Percentiles rank a stretch among this genome's conserved stretches.
Conservation (phyloP, 805 yeast genomes). For the Metschnikowia anglica region DNA sequence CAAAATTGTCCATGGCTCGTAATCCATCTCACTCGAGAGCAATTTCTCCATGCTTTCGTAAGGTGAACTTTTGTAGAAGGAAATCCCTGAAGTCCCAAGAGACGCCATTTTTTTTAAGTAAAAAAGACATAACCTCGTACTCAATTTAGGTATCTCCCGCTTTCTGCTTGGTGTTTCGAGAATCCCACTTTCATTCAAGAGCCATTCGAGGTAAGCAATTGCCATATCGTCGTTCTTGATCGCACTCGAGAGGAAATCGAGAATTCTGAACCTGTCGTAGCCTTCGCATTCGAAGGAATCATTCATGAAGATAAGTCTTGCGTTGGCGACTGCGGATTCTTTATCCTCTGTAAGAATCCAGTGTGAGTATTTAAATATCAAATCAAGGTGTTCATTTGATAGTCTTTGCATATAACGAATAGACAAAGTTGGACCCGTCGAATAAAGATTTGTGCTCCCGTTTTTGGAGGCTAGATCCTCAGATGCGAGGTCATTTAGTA, state of each 20-base stretch:
- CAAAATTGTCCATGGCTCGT: conserved; percentile 39
- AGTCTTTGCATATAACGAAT: conserved; percentile 60
- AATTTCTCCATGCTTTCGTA: conserved; percentile 36
- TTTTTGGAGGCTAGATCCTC: conserved; percentile 17
- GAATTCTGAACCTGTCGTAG: conserved; percentile 52
- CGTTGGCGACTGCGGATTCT: conserved; percentile 19
- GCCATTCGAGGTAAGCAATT: conserved; percentile 48
- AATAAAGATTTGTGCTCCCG: conserved; percentile 24
- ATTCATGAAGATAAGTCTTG: conserved; percentile 58
- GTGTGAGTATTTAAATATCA: conserved; percentile 56
- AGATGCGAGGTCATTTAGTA: conserved; percentile 42
- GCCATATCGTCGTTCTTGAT: conserved; percentile 26
- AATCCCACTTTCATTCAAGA: conserved; percentile 37
- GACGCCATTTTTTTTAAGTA: conserved; percentile 30
- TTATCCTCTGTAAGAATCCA: conserved; percentile 45
- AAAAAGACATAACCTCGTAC: conserved; percentile 35
- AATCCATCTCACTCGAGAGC: conserved; percentile 31
- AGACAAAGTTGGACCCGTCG: conserved; percentile 44
- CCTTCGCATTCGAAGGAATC: conserved; percentile 60
- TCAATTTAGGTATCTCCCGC: conserved; percentile 27
- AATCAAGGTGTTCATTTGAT: conserved; percentile 45
- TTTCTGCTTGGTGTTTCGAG: conserved; percentile 19
- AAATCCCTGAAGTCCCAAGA: conserved; percentile 8
- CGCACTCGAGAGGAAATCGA: conserved; percentile 45
- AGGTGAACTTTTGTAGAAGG: conserved; percentile 15